These are phyloP conservation scores for Ogataea sp. DNA, from an alignment of 805 yeast species.

Conservation along the genomic window DNA sequence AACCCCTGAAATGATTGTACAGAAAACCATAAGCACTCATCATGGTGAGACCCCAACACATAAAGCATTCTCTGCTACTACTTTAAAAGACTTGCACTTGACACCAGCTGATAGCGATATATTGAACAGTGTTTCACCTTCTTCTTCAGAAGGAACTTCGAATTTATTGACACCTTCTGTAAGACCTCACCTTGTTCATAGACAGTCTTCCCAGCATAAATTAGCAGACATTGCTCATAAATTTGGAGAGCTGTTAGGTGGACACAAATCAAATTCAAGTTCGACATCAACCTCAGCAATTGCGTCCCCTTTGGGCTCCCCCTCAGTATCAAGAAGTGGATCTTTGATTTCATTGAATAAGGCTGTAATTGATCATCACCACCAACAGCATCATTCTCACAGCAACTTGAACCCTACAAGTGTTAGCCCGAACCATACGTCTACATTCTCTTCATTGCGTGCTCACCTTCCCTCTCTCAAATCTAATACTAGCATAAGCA, in stretches of 20 bases:
- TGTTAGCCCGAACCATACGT: slow-evolving; percentile 4
- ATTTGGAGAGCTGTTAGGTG: slow-evolving; percentile 17
- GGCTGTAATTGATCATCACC: slow-evolving; percentile 4
- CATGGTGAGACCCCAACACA: too few species aligned
- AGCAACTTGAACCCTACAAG: slow-evolving; percentile 5
- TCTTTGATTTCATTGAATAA: slow-evolving; percentile 19
- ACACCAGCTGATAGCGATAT: background rate
- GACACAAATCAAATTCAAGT: slow-evolving; percentile 2
- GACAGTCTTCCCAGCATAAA: slow-evolving; percentile 13
- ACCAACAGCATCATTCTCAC: background rate
- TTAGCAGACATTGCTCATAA: slow-evolving; percentile 21
- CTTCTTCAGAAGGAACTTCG: background rate
- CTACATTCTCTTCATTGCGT: background rate
- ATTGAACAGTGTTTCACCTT: too few species aligned
- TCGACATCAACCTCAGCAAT: slow-evolving; percentile 9
- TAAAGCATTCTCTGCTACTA: background rate
- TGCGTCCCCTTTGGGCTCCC: slow-evolving; percentile 8
- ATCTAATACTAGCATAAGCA: slow-evolving; percentile 7
- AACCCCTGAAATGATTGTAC: background rate
- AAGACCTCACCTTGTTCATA: background rate
- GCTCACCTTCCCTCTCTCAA: slow-evolving; percentile 4
- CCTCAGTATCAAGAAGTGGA: slow-evolving; percentile 13
- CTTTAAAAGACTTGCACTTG: background rate
- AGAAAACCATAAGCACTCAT: too few species aligned
- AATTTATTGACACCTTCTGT: background rate